A percentile compares a stretch with the other conserved stretches of the same genome.
These are phyloP conservation scores for Salvia rosmarinus DNA, from an alignment of 257 asterid species.

Conservation along the genomic window DNA sequence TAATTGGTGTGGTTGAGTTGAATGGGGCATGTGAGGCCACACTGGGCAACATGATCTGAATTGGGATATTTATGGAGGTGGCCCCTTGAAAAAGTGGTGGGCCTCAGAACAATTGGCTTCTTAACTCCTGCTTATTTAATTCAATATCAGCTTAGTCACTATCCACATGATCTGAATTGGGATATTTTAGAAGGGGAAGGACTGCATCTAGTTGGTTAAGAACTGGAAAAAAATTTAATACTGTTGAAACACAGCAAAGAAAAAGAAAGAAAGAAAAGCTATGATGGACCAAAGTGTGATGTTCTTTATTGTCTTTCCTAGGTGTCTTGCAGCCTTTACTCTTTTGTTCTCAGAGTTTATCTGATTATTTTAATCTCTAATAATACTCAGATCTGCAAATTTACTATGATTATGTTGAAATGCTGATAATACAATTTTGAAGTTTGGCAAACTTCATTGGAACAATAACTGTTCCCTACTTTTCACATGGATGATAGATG, in stretches of 20 bases:
- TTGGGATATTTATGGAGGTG: conserved; percentile 67
- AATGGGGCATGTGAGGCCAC: conserved; percentile 68
- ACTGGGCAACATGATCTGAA: conserved; percentile 49
- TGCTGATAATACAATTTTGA: conserved; percentile 7
- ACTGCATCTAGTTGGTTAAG: conserved; percentile 33
- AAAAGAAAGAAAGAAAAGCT: conserved; percentile 28
- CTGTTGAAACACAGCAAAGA: conserved; percentile 16
- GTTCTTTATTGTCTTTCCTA: conserved; percentile 29
- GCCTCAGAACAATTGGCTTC: conserved; percentile 50
- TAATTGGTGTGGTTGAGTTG: conserved; percentile 53
- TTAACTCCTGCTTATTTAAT: conserved; percentile 41
- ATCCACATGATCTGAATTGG: conserved; percentile 40
- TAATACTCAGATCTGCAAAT: conserved; percentile 1
- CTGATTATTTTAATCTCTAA: conserved; percentile 14
- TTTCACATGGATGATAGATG: conserved; percentile 10
- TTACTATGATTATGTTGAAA: neutral
- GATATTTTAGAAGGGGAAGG: conserved; percentile 29
- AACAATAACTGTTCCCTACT: conserved; percentile 12
- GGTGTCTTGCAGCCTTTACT: conserved; percentile 29
- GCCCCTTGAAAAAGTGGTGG: conserved; percentile 59
- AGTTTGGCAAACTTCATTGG: conserved; percentile 21
- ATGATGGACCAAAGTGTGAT: conserved; percentile 33
- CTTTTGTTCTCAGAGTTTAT: conserved; percentile 18
- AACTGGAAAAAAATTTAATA: conserved; percentile 26
- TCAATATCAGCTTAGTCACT: conserved; percentile 44